phyloP scores from a whole-genome alignment of 345 rosid genomes.

The Moricandia arvensis region DNA sequence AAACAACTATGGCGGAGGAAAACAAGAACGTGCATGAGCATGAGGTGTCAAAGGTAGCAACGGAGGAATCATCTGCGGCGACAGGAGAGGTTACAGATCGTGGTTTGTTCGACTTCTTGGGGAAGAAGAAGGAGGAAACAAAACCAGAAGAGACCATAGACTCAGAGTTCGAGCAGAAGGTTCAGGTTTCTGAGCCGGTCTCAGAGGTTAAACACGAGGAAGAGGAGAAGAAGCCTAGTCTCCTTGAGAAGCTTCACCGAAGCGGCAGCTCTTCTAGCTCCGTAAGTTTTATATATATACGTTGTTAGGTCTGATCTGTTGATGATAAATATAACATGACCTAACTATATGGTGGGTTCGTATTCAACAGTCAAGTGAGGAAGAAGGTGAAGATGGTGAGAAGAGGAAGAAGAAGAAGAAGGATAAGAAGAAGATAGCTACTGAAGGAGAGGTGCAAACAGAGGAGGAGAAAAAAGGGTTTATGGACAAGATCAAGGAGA shows the following conservation, averaged over 20 bases:
- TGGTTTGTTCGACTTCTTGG: conserved; percentile 76
- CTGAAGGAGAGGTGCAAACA: conserved; percentile 37
- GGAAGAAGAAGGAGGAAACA: conserved; percentile 63
- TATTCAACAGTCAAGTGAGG: conserved; percentile 62
- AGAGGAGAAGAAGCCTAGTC: conserved; percentile 53
- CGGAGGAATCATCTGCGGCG: conserved; percentile 29
- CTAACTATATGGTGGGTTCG: not conserved
- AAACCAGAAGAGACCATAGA: conserved; percentile 53
- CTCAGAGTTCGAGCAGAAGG: conserved; percentile 65
- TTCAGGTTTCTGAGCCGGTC: conserved; percentile 47
- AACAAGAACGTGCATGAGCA: conserved; percentile 45
- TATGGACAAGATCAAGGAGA: conserved; percentile 54
- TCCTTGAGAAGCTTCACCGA: conserved; percentile 71
- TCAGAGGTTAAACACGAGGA: conserved; percentile 33
- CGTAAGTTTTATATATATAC: conserved; percentile 51
- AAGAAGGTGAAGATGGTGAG: conserved; percentile 65
- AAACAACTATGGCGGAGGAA: conserved; percentile 55
- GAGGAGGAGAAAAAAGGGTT: conserved; percentile 53
- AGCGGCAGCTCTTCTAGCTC: conserved; percentile 83
- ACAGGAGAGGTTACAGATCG: conserved; percentile 60
- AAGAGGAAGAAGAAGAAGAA: conserved; percentile 61
- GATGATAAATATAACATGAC: not conserved
- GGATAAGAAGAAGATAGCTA: conserved; percentile 37
- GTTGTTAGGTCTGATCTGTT: not conserved
- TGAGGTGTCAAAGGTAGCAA: conserved; percentile 35